phyloP scores from a whole-genome alignment of 1,139 yeast species.

The Debaryomyces psychrophilus region DNA sequence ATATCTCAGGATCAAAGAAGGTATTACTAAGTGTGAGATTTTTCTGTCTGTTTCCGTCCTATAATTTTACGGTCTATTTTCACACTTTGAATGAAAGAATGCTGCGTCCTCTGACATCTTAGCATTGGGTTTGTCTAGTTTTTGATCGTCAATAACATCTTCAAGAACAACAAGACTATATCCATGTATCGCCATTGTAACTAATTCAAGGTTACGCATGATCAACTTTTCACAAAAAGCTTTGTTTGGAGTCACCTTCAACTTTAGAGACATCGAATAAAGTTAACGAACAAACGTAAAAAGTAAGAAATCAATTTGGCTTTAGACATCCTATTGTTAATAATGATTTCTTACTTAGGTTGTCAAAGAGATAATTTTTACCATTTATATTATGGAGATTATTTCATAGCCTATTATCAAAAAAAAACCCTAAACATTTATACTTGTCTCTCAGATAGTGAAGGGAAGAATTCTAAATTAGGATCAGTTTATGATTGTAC shows the following conservation, averaged over 20 bases:
- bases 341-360: background rate
- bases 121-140: background rate
- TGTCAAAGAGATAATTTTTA: background rate
- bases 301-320: background rate
- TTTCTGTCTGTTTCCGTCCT: constrained; percentile 2
- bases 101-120: background rate
- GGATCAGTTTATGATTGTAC: background rate
- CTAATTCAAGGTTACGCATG: background rate
- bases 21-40: background rate
- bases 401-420: background rate
- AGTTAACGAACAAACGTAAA: background rate
- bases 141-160: background rate
- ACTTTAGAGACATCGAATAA: background rate
- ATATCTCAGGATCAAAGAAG: background rate
- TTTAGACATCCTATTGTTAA: background rate
- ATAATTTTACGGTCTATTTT: background rate
- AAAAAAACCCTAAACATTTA: background rate
- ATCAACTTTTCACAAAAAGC: background rate
- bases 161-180: background rate
- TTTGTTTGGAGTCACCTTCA: background rate
- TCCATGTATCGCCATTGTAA: background rate
- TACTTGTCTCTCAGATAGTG: background rate
- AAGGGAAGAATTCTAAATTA: background rate
- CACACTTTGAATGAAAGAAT: background rate
- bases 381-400: background rate